phyloP scores from a whole-genome alignment of 192 early-diverging fungal genomes.

The Coemansia sp. region DNA sequence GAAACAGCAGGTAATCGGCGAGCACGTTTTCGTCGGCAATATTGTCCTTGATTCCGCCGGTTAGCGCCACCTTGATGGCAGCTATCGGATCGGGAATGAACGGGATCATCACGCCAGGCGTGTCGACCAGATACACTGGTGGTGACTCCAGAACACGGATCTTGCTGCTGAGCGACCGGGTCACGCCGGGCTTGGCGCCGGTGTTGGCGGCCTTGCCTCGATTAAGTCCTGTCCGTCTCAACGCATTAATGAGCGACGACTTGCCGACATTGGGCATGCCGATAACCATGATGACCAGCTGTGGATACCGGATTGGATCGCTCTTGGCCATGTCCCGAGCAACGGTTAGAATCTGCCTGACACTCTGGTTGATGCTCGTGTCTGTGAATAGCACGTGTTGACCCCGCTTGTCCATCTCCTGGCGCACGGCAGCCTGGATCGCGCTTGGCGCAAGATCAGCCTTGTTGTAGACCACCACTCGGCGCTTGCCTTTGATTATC shows the following conservation, averaged over 20 bases:
- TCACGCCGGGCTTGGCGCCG: constrained; percentile 84
- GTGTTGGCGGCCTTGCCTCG: constrained; percentile 76
- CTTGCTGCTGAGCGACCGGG: constrained; percentile 62
- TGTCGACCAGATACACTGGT: constrained; percentile 89
- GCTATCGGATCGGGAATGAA: constrained; percentile 75
- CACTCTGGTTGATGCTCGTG: constrained; percentile 33
- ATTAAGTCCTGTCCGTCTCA: constrained; percentile 74
- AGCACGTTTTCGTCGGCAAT: constrained; percentile 76
- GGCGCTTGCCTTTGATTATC: constrained; percentile 58
- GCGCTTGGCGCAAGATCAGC: constrained; percentile 72
- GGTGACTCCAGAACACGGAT: constrained; percentile 88
- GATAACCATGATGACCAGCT: constrained; percentile 69
- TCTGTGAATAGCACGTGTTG: constrained; percentile 30
- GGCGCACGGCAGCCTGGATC: constrained; percentile 28
- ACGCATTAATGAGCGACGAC: constrained; percentile 83
- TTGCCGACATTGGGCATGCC: constrained; percentile 98
- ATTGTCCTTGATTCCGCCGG: constrained; percentile 81
- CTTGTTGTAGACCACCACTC: constrained; percentile 92
- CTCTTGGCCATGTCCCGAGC: constrained; percentile 54
- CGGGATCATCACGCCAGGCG: constrained; percentile 90
- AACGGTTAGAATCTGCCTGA: constrained; percentile 64
- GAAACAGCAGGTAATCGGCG: constrained; percentile 86
- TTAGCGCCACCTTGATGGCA: constrained; percentile 86
- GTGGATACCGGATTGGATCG: constrained; percentile 39
- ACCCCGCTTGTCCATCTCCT: constrained; percentile 35